Base-by-base conservation (phyloP, 257 asterid species). In the Buddleja alternifolia region DNA sequence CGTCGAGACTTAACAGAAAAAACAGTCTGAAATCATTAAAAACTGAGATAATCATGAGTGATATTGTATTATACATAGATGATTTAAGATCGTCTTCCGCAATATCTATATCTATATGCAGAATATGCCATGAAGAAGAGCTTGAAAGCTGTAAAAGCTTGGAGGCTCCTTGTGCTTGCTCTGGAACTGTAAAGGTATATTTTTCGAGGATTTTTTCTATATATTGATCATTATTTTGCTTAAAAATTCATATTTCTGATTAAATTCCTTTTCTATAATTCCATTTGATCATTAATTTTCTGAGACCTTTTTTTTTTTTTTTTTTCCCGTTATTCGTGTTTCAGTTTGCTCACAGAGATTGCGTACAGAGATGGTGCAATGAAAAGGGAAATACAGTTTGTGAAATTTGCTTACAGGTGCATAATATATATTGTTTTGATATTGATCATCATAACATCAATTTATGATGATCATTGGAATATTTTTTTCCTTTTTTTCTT, bases 361-460 rank as follows among this genome's bases (percentile, higher is more conserved):
- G 98, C 81, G 82, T 93, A 54, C 96, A 88, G 91, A 90, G 92
- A 80, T 93, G 98, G 98, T 93, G 98, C 71, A 55, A 86, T 55
- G 97, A 90, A 79, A 93, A 93, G 72, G 96, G 98, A 44, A 84
- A 90, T 69, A 85, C 92, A 32, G 74, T 71, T 25, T 93, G 98
- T 70, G 98, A 93, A 84, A 80, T 93, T 80, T 93, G 98, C 74
- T 84, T 88, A 45, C 94, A 93, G 97, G 97, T 87, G 4, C n/a
- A n/a, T n/a, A n/a, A n/a, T 9, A 8, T 10, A 12, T 14, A 9
- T 41, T 32, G 0, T 1, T 57, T 48, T 57, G 4, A 10, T 56
- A 15, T 46, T 61, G 39, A 63, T 66, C 20, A 65, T 64, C 51
- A 61, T 66, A 34, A 10, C 46, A 36, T 9, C 32, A 45, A 69